These are phyloP conservation scores for Cymbopogon citratus DNA, from an alignment of 176 grass and related monocot species.

Conservation along the genomic window DNA sequence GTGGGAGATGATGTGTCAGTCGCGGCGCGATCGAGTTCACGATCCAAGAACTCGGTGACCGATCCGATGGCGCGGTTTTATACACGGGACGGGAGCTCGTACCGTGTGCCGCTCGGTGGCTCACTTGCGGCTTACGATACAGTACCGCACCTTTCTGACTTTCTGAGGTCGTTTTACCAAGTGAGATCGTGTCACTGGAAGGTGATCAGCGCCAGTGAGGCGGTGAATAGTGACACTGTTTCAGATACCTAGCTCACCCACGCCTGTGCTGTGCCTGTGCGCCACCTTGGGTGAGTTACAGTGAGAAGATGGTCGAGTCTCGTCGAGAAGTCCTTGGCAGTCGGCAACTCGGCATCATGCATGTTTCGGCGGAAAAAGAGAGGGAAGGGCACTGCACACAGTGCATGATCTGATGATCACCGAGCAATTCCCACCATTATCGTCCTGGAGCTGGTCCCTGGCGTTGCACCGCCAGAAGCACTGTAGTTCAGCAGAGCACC, in stretches of 20 bases:
- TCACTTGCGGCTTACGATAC: constrained; percentile 36
- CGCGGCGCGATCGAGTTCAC: neutral
- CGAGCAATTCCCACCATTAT: neutral
- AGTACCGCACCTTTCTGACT: constrained; percentile 1
- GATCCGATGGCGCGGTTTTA: constrained; percentile 35
- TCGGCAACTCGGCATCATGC: too few relatives aligned
- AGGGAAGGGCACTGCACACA: too few relatives aligned
- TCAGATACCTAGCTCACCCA: too few relatives aligned
- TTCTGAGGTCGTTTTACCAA: neutral
- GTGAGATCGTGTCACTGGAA: neutral
- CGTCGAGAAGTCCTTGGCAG: neutral
- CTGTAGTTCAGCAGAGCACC: neutral
- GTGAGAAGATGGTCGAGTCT: neutral
- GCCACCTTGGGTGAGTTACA: too few relatives aligned
- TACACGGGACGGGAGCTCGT: neutral
- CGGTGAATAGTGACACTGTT: neutral
- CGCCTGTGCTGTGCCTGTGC: too few relatives aligned
- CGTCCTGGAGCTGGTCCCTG: neutral
- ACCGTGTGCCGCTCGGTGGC: neutral
- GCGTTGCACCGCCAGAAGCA: neutral
- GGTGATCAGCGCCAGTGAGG: neutral
- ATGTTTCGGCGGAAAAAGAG: neutral
- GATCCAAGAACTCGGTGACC: constrained; percentile 30
- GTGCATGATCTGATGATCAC: too few relatives aligned
- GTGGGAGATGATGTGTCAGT: neutral